Conservation (phyloP, 2,329 filamentous ascomycete species). For the Fusarium newnesense region DNA sequence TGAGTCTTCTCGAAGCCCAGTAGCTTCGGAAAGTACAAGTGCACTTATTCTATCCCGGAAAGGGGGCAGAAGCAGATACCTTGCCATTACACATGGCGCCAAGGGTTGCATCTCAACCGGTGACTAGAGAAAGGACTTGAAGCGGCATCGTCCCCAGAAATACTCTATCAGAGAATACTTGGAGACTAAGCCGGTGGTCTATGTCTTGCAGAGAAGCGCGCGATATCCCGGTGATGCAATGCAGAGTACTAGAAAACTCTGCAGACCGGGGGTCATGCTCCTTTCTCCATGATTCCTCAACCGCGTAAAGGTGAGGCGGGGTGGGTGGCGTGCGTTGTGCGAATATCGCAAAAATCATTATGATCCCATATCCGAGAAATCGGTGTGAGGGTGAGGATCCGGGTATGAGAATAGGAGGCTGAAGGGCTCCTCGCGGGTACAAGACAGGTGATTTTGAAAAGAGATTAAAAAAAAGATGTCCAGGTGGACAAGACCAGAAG, state of each 20-base stretch:
- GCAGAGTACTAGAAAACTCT: not conserved
- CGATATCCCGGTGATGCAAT: not conserved
- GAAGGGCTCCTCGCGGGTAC: conserved; percentile 17
- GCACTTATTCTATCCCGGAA: conserved; percentile 12
- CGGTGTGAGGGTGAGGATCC: conserved; percentile 7
- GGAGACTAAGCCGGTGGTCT: not conserved
- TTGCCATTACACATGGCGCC: not conserved
- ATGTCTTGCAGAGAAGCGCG: conserved; percentile 9
- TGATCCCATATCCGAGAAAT: conserved; percentile 27
- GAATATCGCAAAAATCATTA: conserved; percentile 20
- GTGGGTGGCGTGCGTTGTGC: not conserved
- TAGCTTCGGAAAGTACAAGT: conserved; percentile 27
- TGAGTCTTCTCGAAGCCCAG: conserved; percentile 33
- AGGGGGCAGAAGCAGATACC: conserved; percentile 1
- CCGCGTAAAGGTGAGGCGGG: not conserved
- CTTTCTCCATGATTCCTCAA: conserved; percentile 1
- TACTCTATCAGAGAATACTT: not conserved
- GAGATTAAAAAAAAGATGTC: not conserved
- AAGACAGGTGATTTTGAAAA: conserved; percentile 13
- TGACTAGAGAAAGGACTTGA: conserved; percentile 12
- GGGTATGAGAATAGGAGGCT: conserved; percentile 16
- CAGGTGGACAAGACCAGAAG: not conserved
- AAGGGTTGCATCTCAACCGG: conserved; percentile 5
- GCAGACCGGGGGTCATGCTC: not conserved
- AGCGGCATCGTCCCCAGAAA: conserved; percentile 1